Percentiles rank a stretch among this genome's conserved stretches.
These are phyloP conservation scores for Bacidia gigantensis DNA, from an alignment of 495 filamentous ascomycete genomes.

Conservation along the genomic window DNA sequence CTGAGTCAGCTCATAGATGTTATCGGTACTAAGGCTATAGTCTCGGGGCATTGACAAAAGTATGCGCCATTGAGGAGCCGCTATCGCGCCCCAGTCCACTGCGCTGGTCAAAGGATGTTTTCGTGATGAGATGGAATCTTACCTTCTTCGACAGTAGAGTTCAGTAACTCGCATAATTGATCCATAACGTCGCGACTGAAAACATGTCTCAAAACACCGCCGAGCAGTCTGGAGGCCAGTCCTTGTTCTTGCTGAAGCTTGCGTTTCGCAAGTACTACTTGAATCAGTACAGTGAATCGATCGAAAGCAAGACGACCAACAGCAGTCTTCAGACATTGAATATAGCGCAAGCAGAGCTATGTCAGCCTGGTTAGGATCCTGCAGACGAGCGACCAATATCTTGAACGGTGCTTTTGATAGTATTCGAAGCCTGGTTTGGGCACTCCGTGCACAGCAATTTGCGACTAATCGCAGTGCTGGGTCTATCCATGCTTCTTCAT, in stretches of 20 bases:
- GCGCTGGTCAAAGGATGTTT: not conserved
- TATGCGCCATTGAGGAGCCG: not conserved
- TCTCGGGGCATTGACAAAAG: not conserved
- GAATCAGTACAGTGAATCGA: not conserved
- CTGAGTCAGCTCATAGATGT: not conserved
- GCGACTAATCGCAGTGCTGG: constrained; percentile 58
- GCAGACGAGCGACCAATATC: constrained; percentile 2
- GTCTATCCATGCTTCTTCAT: constrained; percentile 24
- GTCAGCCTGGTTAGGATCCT: constrained; percentile 32
- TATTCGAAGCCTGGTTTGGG: constrained; percentile 47
- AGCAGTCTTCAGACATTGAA: constrained; percentile 22
- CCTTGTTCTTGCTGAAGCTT: constrained; percentile 25
- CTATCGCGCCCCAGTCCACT: not conserved
- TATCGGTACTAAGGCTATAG: not conserved
- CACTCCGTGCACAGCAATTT: constrained; percentile 51
- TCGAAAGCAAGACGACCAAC: constrained; percentile 10
- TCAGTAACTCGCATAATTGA: not conserved
- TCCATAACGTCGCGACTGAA: not conserved
- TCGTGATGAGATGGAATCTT: not conserved
- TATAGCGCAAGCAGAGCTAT: constrained; percentile 18
- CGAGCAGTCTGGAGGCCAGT: constrained; percentile 23
- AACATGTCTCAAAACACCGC: constrained; percentile 19
- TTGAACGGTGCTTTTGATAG: constrained; percentile 1
- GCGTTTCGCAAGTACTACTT: constrained; percentile 21
- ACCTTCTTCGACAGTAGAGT: not conserved